Evolutionary conservation across 306 rosid species (phyloP).

Genomic region (Cicer judaicum): DNA sequence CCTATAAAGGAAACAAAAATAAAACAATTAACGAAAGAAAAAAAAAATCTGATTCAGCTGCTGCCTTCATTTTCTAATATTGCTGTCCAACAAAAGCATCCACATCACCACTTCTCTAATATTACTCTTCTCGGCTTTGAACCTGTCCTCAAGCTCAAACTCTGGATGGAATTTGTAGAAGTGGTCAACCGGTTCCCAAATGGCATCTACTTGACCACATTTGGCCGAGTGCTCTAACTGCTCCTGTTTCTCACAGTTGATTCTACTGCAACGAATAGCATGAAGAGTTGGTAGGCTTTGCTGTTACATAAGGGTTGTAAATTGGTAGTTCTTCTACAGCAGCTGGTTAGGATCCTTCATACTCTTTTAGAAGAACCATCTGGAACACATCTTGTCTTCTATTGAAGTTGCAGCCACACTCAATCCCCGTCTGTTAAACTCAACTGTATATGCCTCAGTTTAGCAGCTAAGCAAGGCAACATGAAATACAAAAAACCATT

Average conservation of each 20-base stretch:
- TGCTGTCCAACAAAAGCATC: not conserved
- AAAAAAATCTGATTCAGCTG: not conserved
- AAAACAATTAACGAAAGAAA: not conserved
- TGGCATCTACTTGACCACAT: not conserved
- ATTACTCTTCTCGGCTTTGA: not conserved
- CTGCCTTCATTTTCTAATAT: not conserved
- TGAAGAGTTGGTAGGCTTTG: not conserved
- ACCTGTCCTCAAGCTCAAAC: conserved; percentile 19
- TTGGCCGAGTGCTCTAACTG: not conserved
- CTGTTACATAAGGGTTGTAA: not conserved
- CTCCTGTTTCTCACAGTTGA: not conserved
- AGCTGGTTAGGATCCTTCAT: not conserved
- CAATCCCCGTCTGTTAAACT: too few relatives aligned
- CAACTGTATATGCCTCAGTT: too few relatives aligned
- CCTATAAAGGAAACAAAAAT: not conserved
- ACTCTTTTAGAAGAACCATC: not conserved
- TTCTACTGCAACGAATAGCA: not conserved
- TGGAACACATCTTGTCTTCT: not conserved
- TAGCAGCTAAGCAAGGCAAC: too few relatives aligned
- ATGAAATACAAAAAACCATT: too few relatives aligned
- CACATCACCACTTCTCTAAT: not conserved
- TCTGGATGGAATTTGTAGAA: not conserved
- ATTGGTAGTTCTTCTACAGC: not conserved
- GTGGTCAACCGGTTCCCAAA: not conserved
- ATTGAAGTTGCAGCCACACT: too few relatives aligned